Evolutionary conservation across 352 stramenopile species (phyloP).

Genomic region (Globisporangium cystogenes): DNA sequence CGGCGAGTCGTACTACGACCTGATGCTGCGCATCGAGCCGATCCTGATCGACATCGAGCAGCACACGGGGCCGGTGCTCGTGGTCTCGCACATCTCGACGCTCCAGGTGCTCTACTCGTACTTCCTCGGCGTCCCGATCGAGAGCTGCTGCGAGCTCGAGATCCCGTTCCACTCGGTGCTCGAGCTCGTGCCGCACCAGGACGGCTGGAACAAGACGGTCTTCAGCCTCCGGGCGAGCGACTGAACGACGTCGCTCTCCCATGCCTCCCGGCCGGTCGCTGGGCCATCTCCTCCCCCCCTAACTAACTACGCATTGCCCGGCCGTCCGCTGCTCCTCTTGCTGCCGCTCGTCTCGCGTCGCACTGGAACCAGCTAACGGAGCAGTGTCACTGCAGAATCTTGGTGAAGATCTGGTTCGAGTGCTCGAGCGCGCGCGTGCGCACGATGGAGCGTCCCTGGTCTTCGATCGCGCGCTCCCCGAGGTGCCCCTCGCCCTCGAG

Average conservation of each 20-base stretch:
- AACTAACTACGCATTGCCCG: conserved; percentile 1
- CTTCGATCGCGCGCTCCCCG: conserved; percentile 34
- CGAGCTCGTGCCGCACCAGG: conserved; percentile 73
- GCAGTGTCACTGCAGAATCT: conserved; percentile 9
- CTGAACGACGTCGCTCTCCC: not conserved
- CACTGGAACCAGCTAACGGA: not conserved
- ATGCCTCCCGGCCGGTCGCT: not conserved
- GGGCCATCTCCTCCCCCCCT: not conserved
- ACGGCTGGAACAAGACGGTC: conserved; percentile 81
- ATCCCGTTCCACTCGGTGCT: conserved; percentile 85
- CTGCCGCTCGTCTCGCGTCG: not conserved
- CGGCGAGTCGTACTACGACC: conserved; percentile 92
- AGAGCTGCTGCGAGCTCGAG: conserved; percentile 69
- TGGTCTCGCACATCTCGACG: conserved; percentile 85
- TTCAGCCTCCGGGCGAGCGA: conserved; percentile 60
- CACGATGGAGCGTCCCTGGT: conserved; percentile 46
- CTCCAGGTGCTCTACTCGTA: conserved; percentile 87
- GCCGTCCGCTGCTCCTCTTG: not conserved
- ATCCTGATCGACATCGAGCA: conserved; percentile 93
- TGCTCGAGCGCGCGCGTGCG: conserved; percentile 34
- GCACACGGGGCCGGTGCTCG: conserved; percentile 75
- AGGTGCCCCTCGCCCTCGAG: conserved; percentile 66
- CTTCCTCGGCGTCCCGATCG: conserved; percentile 75
- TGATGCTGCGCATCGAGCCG: conserved; percentile 90
- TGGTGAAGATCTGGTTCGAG: conserved; percentile 47